Base-by-base conservation (phyloP, 768 basidiomycete genomes). In the Pisolithus microcarpus region DNA sequence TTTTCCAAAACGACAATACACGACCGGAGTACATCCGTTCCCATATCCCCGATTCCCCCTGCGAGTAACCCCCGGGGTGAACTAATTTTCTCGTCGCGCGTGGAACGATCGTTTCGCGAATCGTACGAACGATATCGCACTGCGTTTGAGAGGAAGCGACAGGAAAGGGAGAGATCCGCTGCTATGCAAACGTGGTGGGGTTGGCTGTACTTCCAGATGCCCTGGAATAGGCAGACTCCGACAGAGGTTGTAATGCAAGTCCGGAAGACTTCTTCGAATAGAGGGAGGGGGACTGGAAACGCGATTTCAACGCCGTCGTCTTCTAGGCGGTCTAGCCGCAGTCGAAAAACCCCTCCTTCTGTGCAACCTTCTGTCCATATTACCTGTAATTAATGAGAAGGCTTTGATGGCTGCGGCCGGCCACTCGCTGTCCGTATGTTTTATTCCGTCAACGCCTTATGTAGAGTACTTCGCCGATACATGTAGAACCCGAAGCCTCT, bases 1-100 rank as follows among this genome's bases (percentile, higher is more conserved):
- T 46, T 64, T 48, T 37, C 68, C 58, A 67, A 54, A 39, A 57
- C 67, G 15, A 62, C 64, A 21, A 59, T 70, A 7, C 63, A 72
- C n/a, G 66, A 66, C 48, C 75, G 73, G 19, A 67, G 64, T 31
- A 74, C 76, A 6, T 75, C 80, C 26, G 68, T 78, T 23, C 77
- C 78, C 46, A 61, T 65, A 38, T 56, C 69, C 39, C 81, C 90
- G n/a, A 94, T 96, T 38, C 92, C 93, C 3, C 91, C 92, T 0
- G 77, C 91, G 13, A 74, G 75, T 26, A 96, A 92, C 66, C 93
- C 95, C 3, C 85, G 94, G 13, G 95, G 96, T 46, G 96, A 99
- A 63, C 81, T 99, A 52, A 96, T 98, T 50, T 96, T 99, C 70
- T 92, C 89, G 3, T 89, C 85, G 10, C 82, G 89, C 43, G 86